Conservation (phyloP, 345 rosid species). For the Bruguiera sexangula region DNA sequence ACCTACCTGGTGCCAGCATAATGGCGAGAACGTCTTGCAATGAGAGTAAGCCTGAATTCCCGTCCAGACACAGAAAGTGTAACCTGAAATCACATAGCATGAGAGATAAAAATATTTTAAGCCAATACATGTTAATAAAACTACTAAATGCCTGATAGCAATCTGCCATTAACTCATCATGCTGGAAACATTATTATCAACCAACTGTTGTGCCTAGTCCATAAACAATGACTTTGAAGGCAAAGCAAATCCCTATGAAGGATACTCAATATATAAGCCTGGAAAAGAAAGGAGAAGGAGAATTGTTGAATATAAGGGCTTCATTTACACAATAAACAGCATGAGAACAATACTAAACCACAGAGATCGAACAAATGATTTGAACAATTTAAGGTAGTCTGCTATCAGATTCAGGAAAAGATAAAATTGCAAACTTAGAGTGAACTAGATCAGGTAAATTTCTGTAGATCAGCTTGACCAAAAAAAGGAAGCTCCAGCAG, state of each 20-base stretch:
- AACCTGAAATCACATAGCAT: slow-evolving; percentile 47
- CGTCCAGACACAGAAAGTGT: slow-evolving; percentile 72
- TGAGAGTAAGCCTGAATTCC: slow-evolving; percentile 70
- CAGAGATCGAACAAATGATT: neutral
- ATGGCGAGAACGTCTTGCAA: slow-evolving; percentile 98
- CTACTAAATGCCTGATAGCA: neutral
- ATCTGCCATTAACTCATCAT: neutral
- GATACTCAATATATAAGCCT: neutral
- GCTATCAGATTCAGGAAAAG: neutral
- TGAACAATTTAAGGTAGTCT: neutral
- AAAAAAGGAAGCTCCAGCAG: neutral
- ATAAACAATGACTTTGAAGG: neutral
- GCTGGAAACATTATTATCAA: neutral
- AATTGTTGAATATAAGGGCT: neutral
- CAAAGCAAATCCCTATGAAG: neutral
- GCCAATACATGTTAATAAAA: neutral
- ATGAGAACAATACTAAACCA: neutral
- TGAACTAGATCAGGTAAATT: neutral
- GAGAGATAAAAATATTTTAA: slow-evolving; percentile 7
- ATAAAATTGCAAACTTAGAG: neutral
- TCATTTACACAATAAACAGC: neutral
- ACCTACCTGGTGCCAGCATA: slow-evolving; percentile 94
- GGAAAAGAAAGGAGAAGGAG: neutral
- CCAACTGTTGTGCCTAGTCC: neutral
- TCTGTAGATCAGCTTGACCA: neutral